Percentiles rank a stretch among this genome's conserved stretches.
phyloP scores from a whole-genome alignment of 2,329 filamentous ascomycete genomes.

The Xylaria sp. region DNA sequence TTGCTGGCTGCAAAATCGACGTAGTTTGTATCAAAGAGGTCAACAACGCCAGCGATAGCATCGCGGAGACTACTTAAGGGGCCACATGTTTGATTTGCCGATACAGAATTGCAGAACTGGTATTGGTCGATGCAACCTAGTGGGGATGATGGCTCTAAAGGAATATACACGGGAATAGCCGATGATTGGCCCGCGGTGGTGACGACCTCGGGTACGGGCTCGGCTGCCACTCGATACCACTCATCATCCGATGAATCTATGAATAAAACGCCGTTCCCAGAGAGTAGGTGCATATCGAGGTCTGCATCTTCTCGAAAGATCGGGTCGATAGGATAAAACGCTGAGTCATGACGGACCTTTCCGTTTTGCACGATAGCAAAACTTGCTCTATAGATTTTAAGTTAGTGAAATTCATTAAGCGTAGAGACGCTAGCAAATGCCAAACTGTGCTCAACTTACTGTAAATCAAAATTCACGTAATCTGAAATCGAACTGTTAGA shows the following conservation, averaged over 20 bases:
- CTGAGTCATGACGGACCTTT: not conserved
- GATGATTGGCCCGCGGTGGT: not conserved
- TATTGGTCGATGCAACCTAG: constrained; percentile 19
- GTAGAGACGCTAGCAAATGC: not conserved
- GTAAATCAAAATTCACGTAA: not conserved
- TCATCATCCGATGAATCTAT: not conserved
- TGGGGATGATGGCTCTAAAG: constrained; percentile 17
- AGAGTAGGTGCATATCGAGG: constrained; percentile 1
- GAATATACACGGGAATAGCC: not conserved
- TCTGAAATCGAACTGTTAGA: not conserved
- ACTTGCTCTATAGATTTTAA: not conserved
- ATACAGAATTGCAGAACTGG: constrained; percentile 20
- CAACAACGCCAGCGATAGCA: constrained; percentile 3
- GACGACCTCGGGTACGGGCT: not conserved
- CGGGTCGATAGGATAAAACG: not conserved
- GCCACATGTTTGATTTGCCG: constrained; percentile 10
- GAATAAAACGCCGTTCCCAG: constrained; percentile 10
- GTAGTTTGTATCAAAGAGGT: constrained; percentile 3
- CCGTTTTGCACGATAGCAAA: not conserved
- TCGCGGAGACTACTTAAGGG: constrained; percentile 19
- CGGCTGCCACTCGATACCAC: not conserved
- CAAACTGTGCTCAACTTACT: not conserved
- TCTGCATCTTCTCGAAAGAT: constrained; percentile 9
- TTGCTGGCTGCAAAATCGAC: not conserved
- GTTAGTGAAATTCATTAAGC: not conserved